Evolutionary conservation across 495 filamentous ascomycete species (phyloP).

Genomic region (Penicillium macrosclerotiorum): DNA sequence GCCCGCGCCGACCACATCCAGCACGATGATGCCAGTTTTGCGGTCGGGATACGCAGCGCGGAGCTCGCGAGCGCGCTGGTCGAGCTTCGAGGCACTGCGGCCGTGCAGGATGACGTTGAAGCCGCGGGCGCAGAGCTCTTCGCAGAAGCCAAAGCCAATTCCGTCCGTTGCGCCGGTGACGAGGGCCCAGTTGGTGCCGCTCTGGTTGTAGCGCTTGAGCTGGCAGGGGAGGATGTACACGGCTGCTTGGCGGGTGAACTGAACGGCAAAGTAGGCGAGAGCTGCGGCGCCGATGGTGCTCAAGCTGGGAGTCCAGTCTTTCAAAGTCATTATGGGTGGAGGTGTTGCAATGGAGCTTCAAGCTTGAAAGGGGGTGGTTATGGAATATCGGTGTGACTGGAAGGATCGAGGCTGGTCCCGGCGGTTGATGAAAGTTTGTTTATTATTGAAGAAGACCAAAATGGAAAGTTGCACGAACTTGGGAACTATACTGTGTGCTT

Average conservation of each 20-base stretch:
- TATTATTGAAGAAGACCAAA: no score
- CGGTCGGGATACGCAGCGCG: slow-evolving; percentile 26
- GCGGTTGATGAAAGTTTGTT: no score
- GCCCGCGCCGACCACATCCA: slow-evolving; percentile 28
- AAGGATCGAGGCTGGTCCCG: no score
- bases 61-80: slow-evolving; percentile 25
- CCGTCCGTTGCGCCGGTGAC: slow-evolving; percentile 60
- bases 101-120: slow-evolving; percentile 61
- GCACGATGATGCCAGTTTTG: slow-evolving; percentile 23
- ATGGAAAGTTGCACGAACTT: no score
- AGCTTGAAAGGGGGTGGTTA: no score
- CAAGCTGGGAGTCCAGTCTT: slow-evolving; percentile 6
- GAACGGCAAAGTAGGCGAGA: slow-evolving; percentile 9
- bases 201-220: slow-evolving; percentile 18
- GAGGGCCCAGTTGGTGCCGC: slow-evolving; percentile 48
- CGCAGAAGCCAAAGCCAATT: slow-evolving; percentile 52
- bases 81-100: slow-evolving; percentile 48
- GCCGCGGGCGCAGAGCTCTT: slow-evolving; percentile 50
- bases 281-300: slow-evolving; percentile 18
- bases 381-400: no score
- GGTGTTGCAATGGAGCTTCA: no score
- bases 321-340: slow-evolving; percentile 2
- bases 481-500: no score
- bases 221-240: slow-evolving; percentile 18
- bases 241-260: slow-evolving; percentile 19